Conservation (phyloP, 768 basidiomycete genomes). For the Leccinum subtestaceum region DNA sequence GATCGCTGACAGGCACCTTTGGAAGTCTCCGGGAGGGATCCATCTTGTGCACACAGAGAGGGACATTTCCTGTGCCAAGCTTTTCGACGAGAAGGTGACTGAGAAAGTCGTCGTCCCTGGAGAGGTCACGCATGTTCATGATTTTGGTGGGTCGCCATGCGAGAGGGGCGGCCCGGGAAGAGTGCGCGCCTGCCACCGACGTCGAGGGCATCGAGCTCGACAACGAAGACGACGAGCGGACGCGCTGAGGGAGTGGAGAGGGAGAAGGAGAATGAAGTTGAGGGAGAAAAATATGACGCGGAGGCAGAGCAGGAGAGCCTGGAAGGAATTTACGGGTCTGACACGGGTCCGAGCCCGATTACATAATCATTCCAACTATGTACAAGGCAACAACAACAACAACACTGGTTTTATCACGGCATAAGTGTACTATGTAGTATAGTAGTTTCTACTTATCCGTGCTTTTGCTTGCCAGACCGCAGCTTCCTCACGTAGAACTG, state of each 20-base stretch:
- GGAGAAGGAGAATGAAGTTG: slow-evolving; percentile 8
- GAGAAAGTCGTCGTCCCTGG: slow-evolving; percentile 88
- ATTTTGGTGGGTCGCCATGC: slow-evolving; percentile 82
- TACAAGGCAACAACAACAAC: no score
- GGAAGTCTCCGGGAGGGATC: slow-evolving; percentile 73
- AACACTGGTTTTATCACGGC: no score
- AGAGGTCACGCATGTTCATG: slow-evolving; percentile 89
- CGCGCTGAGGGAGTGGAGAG: slow-evolving; percentile 13
- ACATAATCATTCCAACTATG: slow-evolving; percentile 16
- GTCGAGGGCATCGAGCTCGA: slow-evolving; percentile 34
- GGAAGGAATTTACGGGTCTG: slow-evolving; percentile 20
- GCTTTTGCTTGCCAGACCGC: slow-evolving; percentile 93
- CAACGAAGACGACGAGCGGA: slow-evolving; percentile 21
- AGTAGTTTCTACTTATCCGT: slow-evolving; percentile 47
- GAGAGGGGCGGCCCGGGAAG: slow-evolving; percentile 30
- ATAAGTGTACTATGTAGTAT: no score
- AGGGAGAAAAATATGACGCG: slow-evolving; percentile 25
- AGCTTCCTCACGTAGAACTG: slow-evolving; percentile 96
- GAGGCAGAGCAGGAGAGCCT: slow-evolving; percentile 26
- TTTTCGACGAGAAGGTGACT: slow-evolving; percentile 88
- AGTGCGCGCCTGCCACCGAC: slow-evolving; percentile 25
- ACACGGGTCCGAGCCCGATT: slow-evolving; percentile 28
- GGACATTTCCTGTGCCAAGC: slow-evolving; percentile 73
- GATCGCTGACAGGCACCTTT: slow-evolving; percentile 65
- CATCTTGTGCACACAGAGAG: slow-evolving; percentile 91